Evolutionary conservation across 148 eudicot species (phyloP).

Genomic region (Amaranthus cruentus): DNA sequence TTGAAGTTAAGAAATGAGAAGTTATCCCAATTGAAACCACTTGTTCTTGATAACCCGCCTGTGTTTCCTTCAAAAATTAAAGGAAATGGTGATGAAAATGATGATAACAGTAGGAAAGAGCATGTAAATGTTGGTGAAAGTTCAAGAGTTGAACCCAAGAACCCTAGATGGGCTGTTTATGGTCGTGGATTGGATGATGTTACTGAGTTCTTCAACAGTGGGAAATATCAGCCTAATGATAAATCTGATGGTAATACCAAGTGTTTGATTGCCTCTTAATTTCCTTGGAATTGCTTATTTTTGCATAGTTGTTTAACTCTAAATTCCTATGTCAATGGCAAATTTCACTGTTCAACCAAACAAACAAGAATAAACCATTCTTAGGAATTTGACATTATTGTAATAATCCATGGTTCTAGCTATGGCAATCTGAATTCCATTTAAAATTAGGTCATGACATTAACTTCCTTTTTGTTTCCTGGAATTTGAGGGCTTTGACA

Average conservation of each 20-base stretch:
- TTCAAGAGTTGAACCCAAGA: conserved; percentile 54
- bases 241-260: conserved; percentile 42
- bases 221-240: conserved; percentile 45
- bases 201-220: conserved; percentile 57
- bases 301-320: no score
- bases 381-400: no score
- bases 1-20: conserved; percentile 46
- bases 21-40: conserved; percentile 52
- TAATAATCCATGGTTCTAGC: no score
- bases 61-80: not conserved
- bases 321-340: no score
- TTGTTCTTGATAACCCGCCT: conserved; percentile 57
- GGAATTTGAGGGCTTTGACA: no score
- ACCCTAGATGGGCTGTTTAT: conserved; percentile 82
- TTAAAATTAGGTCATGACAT: no score
- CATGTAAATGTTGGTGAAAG: conserved; percentile 5
- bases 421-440: no score
- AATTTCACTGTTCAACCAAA: no score
- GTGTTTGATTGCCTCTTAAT: not conserved
- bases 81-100: conserved; percentile 10
- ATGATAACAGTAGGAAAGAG: conserved; percentile 1
- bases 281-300: no score
- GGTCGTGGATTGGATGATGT: conserved; percentile 78
- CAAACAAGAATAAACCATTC: no score
- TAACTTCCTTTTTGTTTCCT: no score